These are phyloP conservation scores for Ceratocystiopsis brevicomis DNA, from an alignment of 2,329 filamentous ascomycete genomes.

Conservation along the genomic window DNA sequence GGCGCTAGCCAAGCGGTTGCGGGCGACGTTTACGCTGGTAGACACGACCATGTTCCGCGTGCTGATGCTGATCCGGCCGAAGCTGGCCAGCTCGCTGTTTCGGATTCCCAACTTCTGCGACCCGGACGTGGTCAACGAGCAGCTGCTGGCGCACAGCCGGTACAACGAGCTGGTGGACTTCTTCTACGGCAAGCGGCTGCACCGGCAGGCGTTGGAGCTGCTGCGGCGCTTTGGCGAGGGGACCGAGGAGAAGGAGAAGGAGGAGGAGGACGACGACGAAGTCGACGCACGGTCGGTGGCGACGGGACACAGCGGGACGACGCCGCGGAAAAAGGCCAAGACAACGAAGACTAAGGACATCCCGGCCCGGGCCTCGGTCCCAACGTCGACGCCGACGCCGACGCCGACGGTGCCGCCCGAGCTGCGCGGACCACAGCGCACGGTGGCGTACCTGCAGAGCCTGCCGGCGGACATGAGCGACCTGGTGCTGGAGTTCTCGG, in stretches of 20 bases:
- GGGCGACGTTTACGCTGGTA: constrained; percentile 62
- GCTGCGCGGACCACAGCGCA: constrained; percentile 65
- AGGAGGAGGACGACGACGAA: constrained; percentile 8
- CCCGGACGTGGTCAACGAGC: constrained; percentile 84
- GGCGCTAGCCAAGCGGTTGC: constrained; percentile 51
- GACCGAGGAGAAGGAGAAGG: constrained; percentile 6
- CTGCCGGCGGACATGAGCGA: constrained; percentile 76
- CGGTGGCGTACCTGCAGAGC: constrained; percentile 76
- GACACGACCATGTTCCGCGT: constrained; percentile 89
- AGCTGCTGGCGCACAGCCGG: constrained; percentile 67
- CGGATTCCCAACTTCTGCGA: constrained; percentile 96
- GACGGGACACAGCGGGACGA: too few species aligned
- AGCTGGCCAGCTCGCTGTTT: constrained; percentile 74
- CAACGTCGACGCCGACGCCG: too few species aligned
- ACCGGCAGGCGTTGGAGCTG: constrained; percentile 68
- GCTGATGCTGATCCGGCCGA: constrained; percentile 82
- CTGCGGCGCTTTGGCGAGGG: constrained; percentile 60
- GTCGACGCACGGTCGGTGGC: background rate
- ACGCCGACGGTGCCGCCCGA: constrained; percentile 15
- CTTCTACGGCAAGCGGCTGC: constrained; percentile 83
- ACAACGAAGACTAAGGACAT: too few species aligned
- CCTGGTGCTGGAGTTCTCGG: constrained; percentile 75
- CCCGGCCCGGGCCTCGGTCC: too few species aligned
- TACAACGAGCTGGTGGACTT: constrained; percentile 97
- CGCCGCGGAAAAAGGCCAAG: too few species aligned